Evolutionary conservation across 768 basidiomycete species (phyloP).

Genomic region (Tylopilus sp.): DNA sequence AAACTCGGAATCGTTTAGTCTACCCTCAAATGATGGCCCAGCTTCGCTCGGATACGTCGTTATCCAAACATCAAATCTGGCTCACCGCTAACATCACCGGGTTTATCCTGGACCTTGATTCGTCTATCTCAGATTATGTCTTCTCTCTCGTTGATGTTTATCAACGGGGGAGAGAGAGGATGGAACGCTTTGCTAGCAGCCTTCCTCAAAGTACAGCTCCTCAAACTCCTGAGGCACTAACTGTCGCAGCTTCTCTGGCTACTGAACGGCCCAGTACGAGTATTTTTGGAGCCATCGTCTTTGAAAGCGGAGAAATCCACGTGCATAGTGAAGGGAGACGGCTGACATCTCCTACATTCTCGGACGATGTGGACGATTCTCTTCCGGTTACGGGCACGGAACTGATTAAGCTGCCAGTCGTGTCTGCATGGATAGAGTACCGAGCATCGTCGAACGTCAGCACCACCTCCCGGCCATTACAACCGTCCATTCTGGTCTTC

Average conservation of each 20-base stretch:
- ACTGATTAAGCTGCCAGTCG: constrained; percentile 66
- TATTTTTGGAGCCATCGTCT: constrained; percentile 64
- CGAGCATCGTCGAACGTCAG: constrained; percentile 49
- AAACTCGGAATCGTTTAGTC: constrained; percentile 65
- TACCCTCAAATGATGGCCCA: constrained; percentile 83
- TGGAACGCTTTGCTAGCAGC: constrained; percentile 61
- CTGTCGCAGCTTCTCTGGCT: constrained; percentile 3
- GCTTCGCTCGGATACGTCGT: constrained; percentile 53
- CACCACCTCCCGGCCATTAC: constrained; percentile 33
- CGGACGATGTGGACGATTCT: constrained; percentile 52
- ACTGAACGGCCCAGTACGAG: constrained; percentile 48
- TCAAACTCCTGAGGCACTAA: constrained; percentile 4
- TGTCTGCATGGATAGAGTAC: constrained; percentile 84
- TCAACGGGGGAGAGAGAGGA: constrained; percentile 72
- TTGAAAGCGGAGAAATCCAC: constrained; percentile 81
- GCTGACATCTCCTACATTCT: constrained; percentile 32
- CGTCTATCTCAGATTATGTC: constrained; percentile 71
- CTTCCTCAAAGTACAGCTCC: constrained; percentile 38
- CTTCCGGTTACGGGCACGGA: constrained; percentile 50
- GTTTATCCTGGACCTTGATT: constrained; percentile 81
- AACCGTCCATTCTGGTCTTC: constrained; percentile 69
- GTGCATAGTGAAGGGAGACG: constrained; percentile 54
- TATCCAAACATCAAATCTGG: constrained; percentile 51
- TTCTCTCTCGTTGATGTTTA: constrained; percentile 87
- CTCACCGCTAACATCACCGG: constrained; percentile 74